Evolutionary conservation across 176 grass and related monocot genomes (phyloP).

Genomic region (Ampelocalamus luodianensis): DNA sequence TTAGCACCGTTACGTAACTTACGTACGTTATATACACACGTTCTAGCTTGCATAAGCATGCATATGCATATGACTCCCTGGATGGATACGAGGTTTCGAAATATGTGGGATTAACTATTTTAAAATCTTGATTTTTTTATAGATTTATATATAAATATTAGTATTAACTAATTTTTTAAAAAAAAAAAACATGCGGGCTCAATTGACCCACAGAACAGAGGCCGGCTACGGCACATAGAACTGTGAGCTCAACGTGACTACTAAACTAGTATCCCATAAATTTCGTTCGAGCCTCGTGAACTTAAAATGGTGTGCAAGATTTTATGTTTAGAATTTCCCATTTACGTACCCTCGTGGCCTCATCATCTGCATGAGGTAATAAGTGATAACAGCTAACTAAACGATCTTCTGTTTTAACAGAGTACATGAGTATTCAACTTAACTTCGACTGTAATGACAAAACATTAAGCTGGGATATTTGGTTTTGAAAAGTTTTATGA

Average conservation of each 20-base stretch:
- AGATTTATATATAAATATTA: too few species aligned
- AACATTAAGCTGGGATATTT: neutral
- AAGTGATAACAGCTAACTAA: neutral
- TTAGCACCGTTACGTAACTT: neutral
- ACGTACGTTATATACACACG: neutral
- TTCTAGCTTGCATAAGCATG: neutral
- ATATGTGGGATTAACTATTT: too few species aligned
- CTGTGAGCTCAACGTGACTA: neutral
- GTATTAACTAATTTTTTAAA: too few species aligned
- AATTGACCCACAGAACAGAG: too few species aligned
- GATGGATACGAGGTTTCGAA: too few species aligned
- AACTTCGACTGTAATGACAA: neutral
- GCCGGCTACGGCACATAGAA: neutral
- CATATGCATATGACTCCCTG: neutral
- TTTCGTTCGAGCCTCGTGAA: neutral
- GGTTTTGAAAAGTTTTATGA: too few species aligned
- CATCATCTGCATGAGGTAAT: neutral
- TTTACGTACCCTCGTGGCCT: neutral
- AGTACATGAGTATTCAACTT: too few species aligned
- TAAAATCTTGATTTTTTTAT: too few species aligned
- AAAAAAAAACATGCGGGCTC: too few species aligned
- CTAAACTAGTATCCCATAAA: neutral
- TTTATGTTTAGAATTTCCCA: neutral
- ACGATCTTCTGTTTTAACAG: neutral
- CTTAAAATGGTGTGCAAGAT: neutral